Conservation (phyloP, 257 asterid genomes). For the Penstemon newberryi region DNA sequence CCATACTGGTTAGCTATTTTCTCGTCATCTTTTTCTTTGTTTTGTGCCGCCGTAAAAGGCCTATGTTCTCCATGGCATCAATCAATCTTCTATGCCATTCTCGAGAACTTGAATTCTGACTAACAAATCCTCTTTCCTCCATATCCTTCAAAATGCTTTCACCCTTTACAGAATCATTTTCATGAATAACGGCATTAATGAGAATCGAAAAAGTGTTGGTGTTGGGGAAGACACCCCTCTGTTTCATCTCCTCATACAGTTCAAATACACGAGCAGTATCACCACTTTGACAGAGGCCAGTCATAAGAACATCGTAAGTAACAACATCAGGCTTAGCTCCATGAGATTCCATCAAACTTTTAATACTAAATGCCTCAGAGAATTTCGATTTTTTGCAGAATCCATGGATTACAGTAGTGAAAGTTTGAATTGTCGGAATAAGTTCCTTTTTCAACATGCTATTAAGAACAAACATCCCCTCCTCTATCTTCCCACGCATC, state of each 20-base stretch:
- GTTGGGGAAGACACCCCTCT: slow-evolving; percentile 55
- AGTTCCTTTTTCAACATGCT: slow-evolving; percentile 55
- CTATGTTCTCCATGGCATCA: slow-evolving; percentile 47
- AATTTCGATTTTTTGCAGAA: slow-evolving; percentile 60
- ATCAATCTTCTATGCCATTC: slow-evolving; percentile 45
- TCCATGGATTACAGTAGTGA: slow-evolving; percentile 72
- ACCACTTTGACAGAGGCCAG: slow-evolving; percentile 52
- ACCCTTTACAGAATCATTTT: slow-evolving; percentile 43
- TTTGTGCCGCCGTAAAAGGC: slow-evolving; percentile 47
- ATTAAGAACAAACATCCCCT: slow-evolving; percentile 57
- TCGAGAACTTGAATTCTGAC: slow-evolving; percentile 28
- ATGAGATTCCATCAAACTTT: slow-evolving; percentile 61
- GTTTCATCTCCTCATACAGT: slow-evolving; percentile 82
- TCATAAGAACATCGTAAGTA: slow-evolving; percentile 73
- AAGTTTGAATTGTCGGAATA: slow-evolving; percentile 70
- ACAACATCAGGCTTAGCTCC: slow-evolving; percentile 72
- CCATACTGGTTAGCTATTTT: not conserved
- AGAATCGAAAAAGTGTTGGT: slow-evolving; percentile 63
- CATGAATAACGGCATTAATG: slow-evolving; percentile 43
- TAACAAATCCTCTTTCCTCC: slow-evolving; percentile 61
- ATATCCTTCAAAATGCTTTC: slow-evolving; percentile 61
- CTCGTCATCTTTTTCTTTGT: slow-evolving; percentile 25
- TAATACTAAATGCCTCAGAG: slow-evolving; percentile 54
- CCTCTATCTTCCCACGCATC: slow-evolving; percentile 63
- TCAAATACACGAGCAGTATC: slow-evolving; percentile 46